Conservation (phyloP, 169 alveolate genomes). For the Eimeria maxima region DNA sequence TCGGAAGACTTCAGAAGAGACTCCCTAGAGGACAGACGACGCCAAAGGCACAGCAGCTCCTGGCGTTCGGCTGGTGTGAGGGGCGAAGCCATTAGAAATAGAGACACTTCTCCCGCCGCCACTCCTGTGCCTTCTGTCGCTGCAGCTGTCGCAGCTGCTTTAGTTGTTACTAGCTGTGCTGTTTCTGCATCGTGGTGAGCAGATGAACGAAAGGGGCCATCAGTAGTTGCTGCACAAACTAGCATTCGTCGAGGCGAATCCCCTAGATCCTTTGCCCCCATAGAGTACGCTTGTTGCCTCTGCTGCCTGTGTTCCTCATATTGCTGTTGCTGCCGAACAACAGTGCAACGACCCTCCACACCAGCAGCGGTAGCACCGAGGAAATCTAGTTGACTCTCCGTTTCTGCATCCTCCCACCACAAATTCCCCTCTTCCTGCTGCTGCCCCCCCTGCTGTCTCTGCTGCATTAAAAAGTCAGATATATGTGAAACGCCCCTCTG, state of each 20-base stretch:
- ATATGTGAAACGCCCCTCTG: background rate
- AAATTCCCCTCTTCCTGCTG: background rate
- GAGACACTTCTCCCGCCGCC: background rate
- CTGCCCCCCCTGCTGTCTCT: constrained; percentile 54
- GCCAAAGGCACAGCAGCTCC: constrained; percentile 32
- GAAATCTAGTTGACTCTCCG: background rate
- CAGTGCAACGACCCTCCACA: background rate
- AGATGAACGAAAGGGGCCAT: background rate
- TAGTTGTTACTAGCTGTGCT: background rate
- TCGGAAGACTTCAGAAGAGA: background rate
- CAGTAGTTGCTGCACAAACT: background rate
- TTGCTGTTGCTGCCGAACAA: constrained; percentile 6
- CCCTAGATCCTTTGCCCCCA: background rate
- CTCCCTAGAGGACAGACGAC: background rate
- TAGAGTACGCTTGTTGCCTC: background rate
- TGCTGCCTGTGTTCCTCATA: background rate
- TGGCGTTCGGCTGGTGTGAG: constrained; percentile 49
- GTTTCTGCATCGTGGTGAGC: background rate
- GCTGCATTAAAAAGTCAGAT: background rate
- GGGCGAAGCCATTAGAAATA: background rate
- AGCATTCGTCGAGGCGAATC: background rate
- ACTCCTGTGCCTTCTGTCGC: background rate
- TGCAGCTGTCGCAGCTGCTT: constrained; percentile 10
- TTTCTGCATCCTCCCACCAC: constrained; percentile 73
- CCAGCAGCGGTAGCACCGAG: background rate